Percentiles rank a stretch among this genome's conserved stretches.
phyloP scores from a whole-genome alignment of 352 stramenopile genomes.

The Phytophthora boehmeriae region DNA sequence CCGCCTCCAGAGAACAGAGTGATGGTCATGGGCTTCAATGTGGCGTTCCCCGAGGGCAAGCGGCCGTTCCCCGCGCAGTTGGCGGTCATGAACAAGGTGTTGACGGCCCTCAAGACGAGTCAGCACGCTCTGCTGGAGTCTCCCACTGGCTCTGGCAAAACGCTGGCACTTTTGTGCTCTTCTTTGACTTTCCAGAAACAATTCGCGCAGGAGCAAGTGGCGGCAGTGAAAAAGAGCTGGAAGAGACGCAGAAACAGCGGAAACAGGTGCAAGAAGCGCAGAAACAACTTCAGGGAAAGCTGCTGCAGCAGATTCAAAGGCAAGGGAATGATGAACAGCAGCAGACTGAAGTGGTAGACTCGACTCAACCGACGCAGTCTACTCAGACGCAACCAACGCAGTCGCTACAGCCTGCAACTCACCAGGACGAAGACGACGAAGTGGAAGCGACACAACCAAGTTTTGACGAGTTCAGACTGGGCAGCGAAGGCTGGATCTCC shows the following conservation, averaged over 20 bases:
- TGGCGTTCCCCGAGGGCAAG: conserved; percentile 82
- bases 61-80: conserved; percentile 85
- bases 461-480: conserved; percentile 9
- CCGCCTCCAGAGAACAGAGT: conserved; percentile 18
- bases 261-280: conserved; percentile 30
- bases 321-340: conserved; percentile 5
- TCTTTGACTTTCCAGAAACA: conserved; percentile 81
- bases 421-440: conserved; percentile 26
- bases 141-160: conserved; percentile 86
- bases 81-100: conserved; percentile 88
- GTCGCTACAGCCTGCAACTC: background rate
- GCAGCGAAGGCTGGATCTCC: conserved; percentile 21
- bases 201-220: conserved; percentile 47
- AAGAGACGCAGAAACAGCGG: conserved; percentile 24
- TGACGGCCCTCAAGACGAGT: conserved; percentile 76
- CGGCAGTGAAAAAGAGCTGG: conserved; percentile 8
- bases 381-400: background rate
- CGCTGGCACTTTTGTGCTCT: conserved; percentile 83
- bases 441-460: conserved; percentile 31
- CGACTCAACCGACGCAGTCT: background rate
- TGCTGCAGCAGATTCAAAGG: background rate
- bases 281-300: conserved; percentile 10
- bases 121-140: conserved; percentile 88
- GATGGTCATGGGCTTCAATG: conserved; percentile 87
- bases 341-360: background rate